Evolutionary conservation across 305 asterid species (phyloP).

Genomic region (Solanum hybrid): DNA sequence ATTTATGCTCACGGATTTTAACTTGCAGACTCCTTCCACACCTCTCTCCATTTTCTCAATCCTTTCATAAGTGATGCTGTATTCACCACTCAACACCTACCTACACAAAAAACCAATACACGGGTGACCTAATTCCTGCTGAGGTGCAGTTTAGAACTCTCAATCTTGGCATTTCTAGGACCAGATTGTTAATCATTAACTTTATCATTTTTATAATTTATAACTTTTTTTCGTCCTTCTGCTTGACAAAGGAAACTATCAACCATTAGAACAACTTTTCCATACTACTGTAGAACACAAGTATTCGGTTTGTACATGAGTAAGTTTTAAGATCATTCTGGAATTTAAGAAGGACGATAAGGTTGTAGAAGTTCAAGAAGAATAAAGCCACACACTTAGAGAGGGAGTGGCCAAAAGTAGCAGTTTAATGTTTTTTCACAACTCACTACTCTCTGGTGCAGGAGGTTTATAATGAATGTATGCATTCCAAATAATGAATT

Average conservation of each 20-base stretch:
- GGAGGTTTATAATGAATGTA: background rate
- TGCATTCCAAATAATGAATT: background rate
- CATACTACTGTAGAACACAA: background rate
- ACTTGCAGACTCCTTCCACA: background rate
- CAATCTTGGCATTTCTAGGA: background rate
- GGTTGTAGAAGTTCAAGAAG: background rate
- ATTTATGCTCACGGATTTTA: background rate
- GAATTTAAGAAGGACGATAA: background rate
- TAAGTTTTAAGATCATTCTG: background rate
- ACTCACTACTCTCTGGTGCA: background rate
- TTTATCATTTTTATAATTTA: background rate
- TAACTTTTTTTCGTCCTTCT: background rate
- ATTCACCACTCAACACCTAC: background rate
- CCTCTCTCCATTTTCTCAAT: background rate
- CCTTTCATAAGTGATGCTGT: background rate
- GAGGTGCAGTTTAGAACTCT: background rate
- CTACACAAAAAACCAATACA: background rate
- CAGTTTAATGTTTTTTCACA: background rate
- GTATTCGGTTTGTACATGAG: background rate
- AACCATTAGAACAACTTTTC: background rate
- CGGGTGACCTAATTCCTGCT: background rate
- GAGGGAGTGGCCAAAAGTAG: background rate
- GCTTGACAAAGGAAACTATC: background rate
- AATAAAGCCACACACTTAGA: background rate
- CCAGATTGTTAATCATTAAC: background rate